Percentiles rank a stretch among this genome's conserved stretches.
phyloP scores from a whole-genome alignment of 257 asterid genomes.

The Coffea canephora region DNA sequence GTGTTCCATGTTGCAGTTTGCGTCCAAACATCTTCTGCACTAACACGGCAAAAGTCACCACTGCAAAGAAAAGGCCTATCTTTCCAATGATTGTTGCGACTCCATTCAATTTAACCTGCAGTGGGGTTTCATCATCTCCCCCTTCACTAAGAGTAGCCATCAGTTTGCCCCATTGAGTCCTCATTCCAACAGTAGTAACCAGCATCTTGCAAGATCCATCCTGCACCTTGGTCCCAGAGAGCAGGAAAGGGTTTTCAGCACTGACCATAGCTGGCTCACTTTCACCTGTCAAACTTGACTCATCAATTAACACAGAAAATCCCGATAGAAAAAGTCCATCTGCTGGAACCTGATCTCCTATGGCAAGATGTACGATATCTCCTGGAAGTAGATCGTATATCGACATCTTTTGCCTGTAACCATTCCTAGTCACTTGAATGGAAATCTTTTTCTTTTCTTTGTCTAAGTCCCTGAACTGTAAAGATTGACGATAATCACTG shows the following conservation, averaged over 20 bases:
- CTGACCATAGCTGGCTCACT: slow-evolving; percentile 74
- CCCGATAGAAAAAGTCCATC: slow-evolving; percentile 83
- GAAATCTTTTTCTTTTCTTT: slow-evolving; percentile 83
- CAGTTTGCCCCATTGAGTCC: slow-evolving; percentile 90
- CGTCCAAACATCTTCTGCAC: slow-evolving; percentile 62
- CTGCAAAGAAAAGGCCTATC: slow-evolving; percentile 75
- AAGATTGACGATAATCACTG: slow-evolving; percentile 79
- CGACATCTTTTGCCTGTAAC: slow-evolving; percentile 70
- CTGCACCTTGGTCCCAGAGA: slow-evolving; percentile 90
- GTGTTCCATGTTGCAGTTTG: slow-evolving; percentile 45
- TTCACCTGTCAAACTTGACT: slow-evolving; percentile 86
- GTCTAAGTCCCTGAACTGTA: slow-evolving; percentile 80
- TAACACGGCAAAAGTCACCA: slow-evolving; percentile 74
- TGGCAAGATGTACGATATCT: slow-evolving; percentile 73
- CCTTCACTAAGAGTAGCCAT: slow-evolving; percentile 91
- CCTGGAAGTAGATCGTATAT: slow-evolving; percentile 80
- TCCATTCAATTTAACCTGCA: slow-evolving; percentile 83
- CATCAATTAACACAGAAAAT: slow-evolving; percentile 72
- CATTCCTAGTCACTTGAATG: slow-evolving; percentile 77
- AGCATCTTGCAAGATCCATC: slow-evolving; percentile 93
- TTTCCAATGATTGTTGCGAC: slow-evolving; percentile 91
- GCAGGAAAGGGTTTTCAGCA: slow-evolving; percentile 61
- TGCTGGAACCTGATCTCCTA: slow-evolving; percentile 92
- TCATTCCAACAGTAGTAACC: slow-evolving; percentile 86
- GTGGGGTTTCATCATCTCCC: slow-evolving; percentile 87